Evolutionary conservation across 345 rosid species (phyloP), one percentile per base, ranked within the genome.

Genomic region (Syzygium aromaticum): DNA sequence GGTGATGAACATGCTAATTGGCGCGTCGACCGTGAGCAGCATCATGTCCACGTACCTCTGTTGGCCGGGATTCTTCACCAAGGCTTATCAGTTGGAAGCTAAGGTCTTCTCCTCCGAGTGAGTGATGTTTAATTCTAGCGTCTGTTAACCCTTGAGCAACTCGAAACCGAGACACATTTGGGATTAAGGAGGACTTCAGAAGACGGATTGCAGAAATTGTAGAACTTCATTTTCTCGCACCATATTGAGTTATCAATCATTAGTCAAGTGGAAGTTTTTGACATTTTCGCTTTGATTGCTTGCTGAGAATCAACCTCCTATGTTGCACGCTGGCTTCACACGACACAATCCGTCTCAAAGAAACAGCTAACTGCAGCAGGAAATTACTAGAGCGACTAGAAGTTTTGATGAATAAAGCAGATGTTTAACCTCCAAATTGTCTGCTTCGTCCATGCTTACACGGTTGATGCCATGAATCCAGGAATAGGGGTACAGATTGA

Each of bases 61-160:
- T 63, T 97, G 98, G 99, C 97, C 98, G 30, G 91, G 94, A 84
- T 97, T 96, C 93, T 97, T 97, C 95, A 97, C 99, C 57, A 91
- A 87, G 77, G 94, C 98, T 63, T 97, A 90, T 89, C 99, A 95
- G 86, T 87, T 97, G 85, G 93, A 97, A 86, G 89, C 92, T 27
- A 94, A 85, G 30, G 96, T 95, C 84, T 96, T 96, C 90, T 85
- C 90, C 49, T 86, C 93, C 1, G 91, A 91, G 73, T 94, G 91
- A 91, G 73, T 94, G 92, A 94, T 9, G 49, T 33, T 73, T 9
- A 19, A 38, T 38, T 38, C 4, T 0, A 5, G 5, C 12, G 28
- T 57, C 25, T 21, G 57, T 54, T 38, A 73, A 38, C 49, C 27
- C 80, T 9, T 4, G 80, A 3, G 11, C 80, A 19, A 38, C 80